Evolutionary conservation across 768 basidiomycete genomes (phyloP), one percentile per base, ranked within the genome.

Genomic region (Lentinus tigrinus): DNA sequence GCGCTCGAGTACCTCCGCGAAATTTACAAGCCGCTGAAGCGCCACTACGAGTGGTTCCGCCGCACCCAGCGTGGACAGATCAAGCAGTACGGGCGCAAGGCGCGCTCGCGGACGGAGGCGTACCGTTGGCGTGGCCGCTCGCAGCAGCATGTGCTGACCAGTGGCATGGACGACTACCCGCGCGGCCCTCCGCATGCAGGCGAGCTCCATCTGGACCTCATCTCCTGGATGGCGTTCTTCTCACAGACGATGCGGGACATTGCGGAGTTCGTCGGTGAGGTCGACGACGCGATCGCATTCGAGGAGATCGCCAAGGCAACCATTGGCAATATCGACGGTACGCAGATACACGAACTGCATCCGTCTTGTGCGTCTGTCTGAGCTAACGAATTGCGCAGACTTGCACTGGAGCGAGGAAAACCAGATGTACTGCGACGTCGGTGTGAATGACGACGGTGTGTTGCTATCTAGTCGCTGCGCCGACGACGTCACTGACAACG

Each of bases 141-240:
- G 7, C 81, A 87, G 65, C 80, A 81, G 26, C 94, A 96, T 72
- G 89, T 98, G 38, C 75, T 98, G 56, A 97, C 96, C 0, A 93
- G 90, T 66, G 95, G 95, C 1, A 88, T 98, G 86, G 95, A 98
- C 70, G 95, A 98, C 73, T 98, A 95, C 72, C 95, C 95, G 11
- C 82, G 95, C 53, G 94, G 91, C 14, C 84, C 87, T 26, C 89
- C 95, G 6, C 93, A 95, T 67, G 80, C 86, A 2, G 95, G 96
- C 48, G 95, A 98, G 74, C 77, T 98, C 47, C 95, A 98, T 71
- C 71, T 98, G 57, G 95, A 98, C 72, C 74, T 98, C 56, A 91
- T 95, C 62, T 89, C 90, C 28, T 98, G 95, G 95, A 93, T 98
- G 87, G 95, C 84, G 3, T 97, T 94, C 78, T 98, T 98, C 73